phyloP scores from a whole-genome alignment of 257 asterid species.

The Rehmannia glutinosa region DNA sequence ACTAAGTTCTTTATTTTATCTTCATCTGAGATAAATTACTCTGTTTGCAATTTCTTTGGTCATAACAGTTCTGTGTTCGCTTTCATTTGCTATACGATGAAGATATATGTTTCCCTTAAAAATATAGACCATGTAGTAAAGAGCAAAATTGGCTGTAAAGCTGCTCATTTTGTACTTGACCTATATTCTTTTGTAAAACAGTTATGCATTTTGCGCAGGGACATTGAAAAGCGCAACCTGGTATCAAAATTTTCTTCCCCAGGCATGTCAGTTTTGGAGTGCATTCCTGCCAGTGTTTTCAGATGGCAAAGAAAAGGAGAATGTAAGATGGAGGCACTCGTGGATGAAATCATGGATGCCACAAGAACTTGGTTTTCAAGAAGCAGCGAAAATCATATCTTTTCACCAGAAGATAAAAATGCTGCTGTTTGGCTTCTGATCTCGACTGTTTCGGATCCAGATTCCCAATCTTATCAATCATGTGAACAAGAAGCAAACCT shows the following conservation, averaged over 20 bases:
- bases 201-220: slow-evolving; percentile 50
- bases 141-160: slow-evolving; percentile 10
- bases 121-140: background rate
- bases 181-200: background rate
- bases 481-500: slow-evolving; percentile 29
- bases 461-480: slow-evolving; percentile 29
- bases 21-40: background rate
- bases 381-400: slow-evolving; percentile 23
- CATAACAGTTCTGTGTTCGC: slow-evolving; percentile 9
- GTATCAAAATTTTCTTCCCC: slow-evolving; percentile 68
- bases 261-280: slow-evolving; percentile 49
- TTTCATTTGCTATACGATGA: background rate
- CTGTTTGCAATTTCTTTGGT: background rate
- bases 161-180: background rate
- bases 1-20: background rate
- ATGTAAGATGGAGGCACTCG: slow-evolving; percentile 21
- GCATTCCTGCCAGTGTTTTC: slow-evolving; percentile 59
- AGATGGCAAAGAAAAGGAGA: slow-evolving; percentile 61
- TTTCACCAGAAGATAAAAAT: slow-evolving; percentile 44
- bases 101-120: slow-evolving; percentile 3
- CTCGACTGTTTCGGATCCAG: slow-evolving; percentile 44
- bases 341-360: slow-evolving; percentile 56
- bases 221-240: slow-evolving; percentile 54
- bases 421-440: slow-evolving; percentile 79
- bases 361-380: slow-evolving; percentile 47